These are phyloP conservation scores for Fusarium sp. DNA, from an alignment of 2,329 filamentous ascomycete genomes.

Conservation along the genomic window DNA sequence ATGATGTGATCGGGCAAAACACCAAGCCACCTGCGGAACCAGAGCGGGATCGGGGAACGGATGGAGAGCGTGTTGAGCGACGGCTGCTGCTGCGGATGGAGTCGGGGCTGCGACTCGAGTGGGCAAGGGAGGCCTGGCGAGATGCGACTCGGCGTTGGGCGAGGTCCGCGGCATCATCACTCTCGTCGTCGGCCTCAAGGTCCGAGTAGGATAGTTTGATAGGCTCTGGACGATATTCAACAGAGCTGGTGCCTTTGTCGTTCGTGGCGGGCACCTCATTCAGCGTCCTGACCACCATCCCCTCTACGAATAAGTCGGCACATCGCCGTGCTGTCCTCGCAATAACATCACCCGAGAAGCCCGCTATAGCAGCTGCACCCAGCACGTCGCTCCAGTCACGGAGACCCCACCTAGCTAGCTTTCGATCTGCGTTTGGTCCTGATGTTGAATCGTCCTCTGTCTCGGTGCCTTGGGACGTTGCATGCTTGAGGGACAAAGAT, in stretches of 20 bases:
- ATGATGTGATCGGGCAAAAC: conserved; percentile 51
- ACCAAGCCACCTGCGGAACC: conserved; percentile 48
- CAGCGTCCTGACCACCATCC: conserved; percentile 72
- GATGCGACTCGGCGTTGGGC: conserved; percentile 45
- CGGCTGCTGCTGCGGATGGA: conserved; percentile 36
- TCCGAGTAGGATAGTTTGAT: conserved; percentile 40
- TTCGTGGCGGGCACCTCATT: conserved; percentile 45
- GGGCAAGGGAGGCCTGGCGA: conserved; percentile 45
- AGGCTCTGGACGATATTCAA: conserved; percentile 46
- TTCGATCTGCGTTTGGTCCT: conserved; percentile 39
- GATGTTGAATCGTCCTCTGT: conserved; percentile 25
- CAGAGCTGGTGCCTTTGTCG: conserved; percentile 38
- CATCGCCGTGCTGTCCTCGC: conserved; percentile 78
- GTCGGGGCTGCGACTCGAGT: conserved; percentile 42
- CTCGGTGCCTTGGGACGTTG: conserved; percentile 26
- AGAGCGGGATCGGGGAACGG: conserved; percentile 37
- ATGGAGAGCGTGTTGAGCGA: conserved; percentile 33
- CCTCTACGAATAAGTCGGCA: conserved; percentile 75
- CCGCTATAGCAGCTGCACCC: conserved; percentile 77
- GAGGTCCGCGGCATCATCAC: conserved; percentile 42
- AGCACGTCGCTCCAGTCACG: conserved; percentile 89
- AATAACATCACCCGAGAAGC: conserved; percentile 72
- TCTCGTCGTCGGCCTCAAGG: conserved; percentile 36
- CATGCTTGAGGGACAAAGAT: conserved; percentile 26
- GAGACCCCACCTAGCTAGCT: conserved; percentile 53